A percentile compares a stretch with the other conserved stretches of the same genome.
Evolutionary conservation across 371 early-diverging fungal species (phyloP).

Genomic region (Basidiobolus meristosporus): DNA sequence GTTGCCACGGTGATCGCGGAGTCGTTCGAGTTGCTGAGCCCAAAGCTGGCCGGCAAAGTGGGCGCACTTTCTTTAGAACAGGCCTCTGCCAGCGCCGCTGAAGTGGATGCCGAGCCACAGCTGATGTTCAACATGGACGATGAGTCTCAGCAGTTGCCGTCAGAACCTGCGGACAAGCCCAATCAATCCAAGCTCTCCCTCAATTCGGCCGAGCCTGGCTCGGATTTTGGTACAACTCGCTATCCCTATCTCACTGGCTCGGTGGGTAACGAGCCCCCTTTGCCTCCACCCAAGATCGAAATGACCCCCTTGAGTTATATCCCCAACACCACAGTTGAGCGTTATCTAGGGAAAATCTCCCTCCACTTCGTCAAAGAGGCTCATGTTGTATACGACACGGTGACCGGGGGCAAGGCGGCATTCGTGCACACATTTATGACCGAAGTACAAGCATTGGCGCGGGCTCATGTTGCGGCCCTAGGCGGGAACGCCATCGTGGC

Average conservation of each 20-base stretch:
- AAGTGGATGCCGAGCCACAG: neutral
- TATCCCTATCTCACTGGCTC: no score
- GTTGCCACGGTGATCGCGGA: slow-evolving; percentile 29
- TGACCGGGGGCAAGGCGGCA: slow-evolving; percentile 20
- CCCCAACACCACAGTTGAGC: slow-evolving; percentile 19
- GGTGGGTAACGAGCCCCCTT: no score
- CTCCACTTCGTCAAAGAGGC: slow-evolving; percentile 60
- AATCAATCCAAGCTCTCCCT: no score
- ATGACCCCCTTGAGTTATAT: slow-evolving; percentile 25
- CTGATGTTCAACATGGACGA: no score
- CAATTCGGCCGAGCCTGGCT: no score
- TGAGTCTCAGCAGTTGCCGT: slow-evolving; percentile 6
- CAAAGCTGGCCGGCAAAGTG: slow-evolving; percentile 9
- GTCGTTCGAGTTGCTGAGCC: slow-evolving; percentile 5
- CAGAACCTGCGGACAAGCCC: slow-evolving; percentile 6
- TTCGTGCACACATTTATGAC: slow-evolving; percentile 36
- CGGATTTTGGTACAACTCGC: no score
- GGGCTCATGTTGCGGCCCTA: slow-evolving; percentile 39
- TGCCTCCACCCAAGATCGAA: slow-evolving; percentile 10
- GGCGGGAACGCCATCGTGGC: slow-evolving; percentile 50
- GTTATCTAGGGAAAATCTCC: slow-evolving; percentile 37
- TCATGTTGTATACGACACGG: slow-evolving; percentile 22
- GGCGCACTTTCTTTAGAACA: slow-evolving; percentile 9
- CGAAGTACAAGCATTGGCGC: slow-evolving; percentile 34
- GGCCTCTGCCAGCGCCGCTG: slow-evolving; percentile 7